These are phyloP conservation scores for Acanthamoeba healyi DNA, from an alignment of 208 protist genomes.

Conservation along the genomic window DNA sequence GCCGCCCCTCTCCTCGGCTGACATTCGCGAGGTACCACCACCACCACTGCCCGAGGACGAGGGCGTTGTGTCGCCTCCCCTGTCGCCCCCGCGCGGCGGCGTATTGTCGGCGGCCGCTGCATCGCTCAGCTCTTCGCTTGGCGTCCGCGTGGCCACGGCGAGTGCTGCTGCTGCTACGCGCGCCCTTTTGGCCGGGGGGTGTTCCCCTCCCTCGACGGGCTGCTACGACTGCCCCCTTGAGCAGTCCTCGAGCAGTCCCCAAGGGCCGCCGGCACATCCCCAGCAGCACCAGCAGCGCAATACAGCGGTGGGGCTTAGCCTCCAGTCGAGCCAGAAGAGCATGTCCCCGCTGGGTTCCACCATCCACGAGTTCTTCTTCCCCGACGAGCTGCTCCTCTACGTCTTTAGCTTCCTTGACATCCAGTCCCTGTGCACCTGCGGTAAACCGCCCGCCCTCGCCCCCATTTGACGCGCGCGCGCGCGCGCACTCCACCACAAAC, in stretches of 20 bases:
- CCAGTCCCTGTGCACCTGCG: conserved; percentile 66
- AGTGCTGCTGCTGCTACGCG: too few relatives aligned
- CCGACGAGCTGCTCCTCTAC: conserved; percentile 74
- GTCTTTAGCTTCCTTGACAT: conserved; percentile 74
- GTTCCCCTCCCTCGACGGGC: too few relatives aligned
- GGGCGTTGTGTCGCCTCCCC: conserved; percentile 19
- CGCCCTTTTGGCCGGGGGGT: too few relatives aligned
- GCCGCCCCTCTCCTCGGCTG: conserved; percentile 47
- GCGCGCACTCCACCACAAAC: too few relatives aligned
- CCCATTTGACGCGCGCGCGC: too few relatives aligned
- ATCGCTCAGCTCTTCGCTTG: too few relatives aligned
- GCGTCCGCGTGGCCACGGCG: too few relatives aligned
- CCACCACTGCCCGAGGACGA: conserved; percentile 16
- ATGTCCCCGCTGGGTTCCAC: conserved; percentile 67
- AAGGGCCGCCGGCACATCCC: background rate
- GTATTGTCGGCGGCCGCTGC: too few relatives aligned
- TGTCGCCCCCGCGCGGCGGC: conserved; percentile 41
- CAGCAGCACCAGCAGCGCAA: too few relatives aligned
- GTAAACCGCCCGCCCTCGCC: conserved; percentile 18
- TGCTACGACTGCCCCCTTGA: too few relatives aligned
- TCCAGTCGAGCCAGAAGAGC: conserved; percentile 66
- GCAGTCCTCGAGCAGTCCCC: too few relatives aligned
- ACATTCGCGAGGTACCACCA: conserved; percentile 15
- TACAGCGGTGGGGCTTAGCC: too few relatives aligned
- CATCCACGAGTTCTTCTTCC: conserved; percentile 70